Base-by-base conservation (phyloP, 495 filamentous ascomycete genomes). In the Penicillium malachiteum region DNA sequence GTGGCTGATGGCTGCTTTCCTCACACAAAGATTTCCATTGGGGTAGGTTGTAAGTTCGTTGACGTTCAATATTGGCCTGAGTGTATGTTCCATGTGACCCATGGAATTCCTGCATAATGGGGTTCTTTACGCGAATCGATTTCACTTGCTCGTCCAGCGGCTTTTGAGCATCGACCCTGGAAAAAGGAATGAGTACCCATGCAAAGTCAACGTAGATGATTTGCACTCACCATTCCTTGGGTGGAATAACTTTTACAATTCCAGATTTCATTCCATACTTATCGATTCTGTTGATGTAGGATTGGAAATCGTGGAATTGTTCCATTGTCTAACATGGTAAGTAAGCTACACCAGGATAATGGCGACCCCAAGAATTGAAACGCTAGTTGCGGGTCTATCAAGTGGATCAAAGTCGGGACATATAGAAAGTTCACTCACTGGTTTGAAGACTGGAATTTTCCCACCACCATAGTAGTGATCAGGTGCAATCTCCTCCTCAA, bases 21-120 rank as follows among this genome's bases (percentile, higher is more conserved):
- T 96, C 88, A 62, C 91, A 95, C 37, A 97, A 77, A 39, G 86
- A 83, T 58, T 90, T 89, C 94, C 94, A 98, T 70, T 97, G 91
- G 1, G 93, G 93, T 7, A 98, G 78, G 66, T 96, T 98, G 74
- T 97, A 98, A 21, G 90, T 90, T 69, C 95, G 81, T 70, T 95
- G 90, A 70, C 95, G 92, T 66, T 96, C 87, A 33, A 97, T 90
- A 64, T 98, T 98, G 63, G 91, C 88, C 62, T 97, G 95, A 26
- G 92, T 92, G 66, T 96, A 98, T 33, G 87, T 93, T 30, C 95
- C 94, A 62, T 92, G 88, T 48, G 86, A 89, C 9, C 93, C 95
- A 78, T 91, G 90, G 67, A 97, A 97, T 61, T 98, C 94, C 66
- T 98, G 94, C 65, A 89, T 94, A 69, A 98, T 97, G 9, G 94